These are phyloP conservation scores for Taphrina populina DNA, from an alignment of 1,139 yeast genomes.

Conservation along the genomic window DNA sequence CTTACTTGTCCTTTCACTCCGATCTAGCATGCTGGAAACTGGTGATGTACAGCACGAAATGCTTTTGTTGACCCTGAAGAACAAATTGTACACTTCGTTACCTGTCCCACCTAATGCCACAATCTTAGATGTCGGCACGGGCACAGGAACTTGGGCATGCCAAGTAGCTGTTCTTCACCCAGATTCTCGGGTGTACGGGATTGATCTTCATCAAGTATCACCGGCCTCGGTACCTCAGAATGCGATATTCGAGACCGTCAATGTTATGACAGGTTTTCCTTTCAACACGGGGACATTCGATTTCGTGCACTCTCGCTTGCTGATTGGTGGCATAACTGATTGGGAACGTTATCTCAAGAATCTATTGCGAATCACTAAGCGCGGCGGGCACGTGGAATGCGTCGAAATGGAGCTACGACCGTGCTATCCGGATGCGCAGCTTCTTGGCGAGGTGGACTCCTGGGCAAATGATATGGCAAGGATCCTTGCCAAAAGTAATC, in stretches of 20 bases:
- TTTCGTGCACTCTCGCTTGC: constrained; percentile 36
- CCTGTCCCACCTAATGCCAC: constrained; percentile 7
- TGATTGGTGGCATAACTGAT: constrained; percentile 34
- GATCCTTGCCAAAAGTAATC: background rate
- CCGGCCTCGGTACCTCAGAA: constrained; percentile 26
- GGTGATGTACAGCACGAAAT: constrained; percentile 27
- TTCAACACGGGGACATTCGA: constrained; percentile 34
- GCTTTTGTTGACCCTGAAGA: constrained; percentile 7
- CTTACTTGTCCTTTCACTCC: background rate
- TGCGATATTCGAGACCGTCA: constrained; percentile 35
- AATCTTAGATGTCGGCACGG: constrained; percentile 37
- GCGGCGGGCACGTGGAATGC: constrained; percentile 35
- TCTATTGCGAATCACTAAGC: constrained; percentile 35
- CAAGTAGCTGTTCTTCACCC: constrained; percentile 36
- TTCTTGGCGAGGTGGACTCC: background rate
- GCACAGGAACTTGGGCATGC: constrained; percentile 38
- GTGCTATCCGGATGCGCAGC: background rate
- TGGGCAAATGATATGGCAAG: constrained; percentile 3
- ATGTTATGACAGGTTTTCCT: constrained; percentile 37
- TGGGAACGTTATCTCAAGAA: constrained; percentile 35
- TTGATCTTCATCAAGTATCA: constrained; percentile 35
- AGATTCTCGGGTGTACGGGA: constrained; percentile 34
- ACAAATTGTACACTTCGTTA: constrained; percentile 12
- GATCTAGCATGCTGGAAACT: background rate
- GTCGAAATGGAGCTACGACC: constrained; percentile 34